A percentile compares a stretch with the other conserved stretches of the same genome.
Evolutionary conservation across 495 filamentous ascomycete genomes (phyloP).

Genomic region (Friedmanniomyces endolithicus): DNA sequence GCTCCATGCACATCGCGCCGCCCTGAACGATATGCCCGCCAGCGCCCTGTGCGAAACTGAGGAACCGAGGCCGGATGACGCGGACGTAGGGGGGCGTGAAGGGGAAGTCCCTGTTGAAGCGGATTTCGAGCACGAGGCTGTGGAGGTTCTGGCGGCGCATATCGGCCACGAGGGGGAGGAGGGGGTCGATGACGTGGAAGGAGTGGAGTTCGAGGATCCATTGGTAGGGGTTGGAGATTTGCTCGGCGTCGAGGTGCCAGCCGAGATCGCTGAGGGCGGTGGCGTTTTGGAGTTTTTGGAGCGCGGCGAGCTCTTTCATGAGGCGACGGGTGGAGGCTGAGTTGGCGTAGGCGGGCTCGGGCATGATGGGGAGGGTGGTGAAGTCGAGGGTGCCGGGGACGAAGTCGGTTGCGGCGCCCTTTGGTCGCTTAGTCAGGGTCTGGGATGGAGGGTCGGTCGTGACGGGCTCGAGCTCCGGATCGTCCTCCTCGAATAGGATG

Average conservation of each 20-base stretch:
- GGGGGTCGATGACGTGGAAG: constrained; percentile 36
- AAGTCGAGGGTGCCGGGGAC: constrained; percentile 49
- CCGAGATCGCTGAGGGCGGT: constrained; percentile 59
- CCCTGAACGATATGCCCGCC: constrained; percentile 85
- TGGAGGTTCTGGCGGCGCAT: constrained; percentile 49
- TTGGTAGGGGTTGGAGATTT: constrained; percentile 65
- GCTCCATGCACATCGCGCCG: constrained; percentile 84
- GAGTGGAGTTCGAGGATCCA: constrained; percentile 89
- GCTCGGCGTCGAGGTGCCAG: constrained; percentile 62
- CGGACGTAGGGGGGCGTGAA: constrained; percentile 75
- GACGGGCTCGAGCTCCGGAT: constrained; percentile 8
- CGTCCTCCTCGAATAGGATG: constrained; percentile 33
- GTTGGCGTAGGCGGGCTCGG: constrained; percentile 58
- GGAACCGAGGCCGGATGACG: constrained; percentile 69
- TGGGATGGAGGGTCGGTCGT: not conserved
- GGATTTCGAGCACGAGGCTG: constrained; percentile 68
- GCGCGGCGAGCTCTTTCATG: constrained; percentile 45
- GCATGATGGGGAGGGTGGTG: constrained; percentile 43
- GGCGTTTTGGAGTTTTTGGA: constrained; percentile 51
- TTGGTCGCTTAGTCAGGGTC: not conserved
- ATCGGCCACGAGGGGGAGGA: constrained; percentile 59
- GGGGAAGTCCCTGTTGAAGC: constrained; percentile 63
- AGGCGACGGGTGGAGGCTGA: constrained; percentile 48
- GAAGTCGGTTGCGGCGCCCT: constrained; percentile 45
- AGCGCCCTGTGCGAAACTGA: constrained; percentile 56